Evolutionary conservation across 306 rosid species (phyloP).

Genomic region (Gynostemma pentaphyllum): DNA sequence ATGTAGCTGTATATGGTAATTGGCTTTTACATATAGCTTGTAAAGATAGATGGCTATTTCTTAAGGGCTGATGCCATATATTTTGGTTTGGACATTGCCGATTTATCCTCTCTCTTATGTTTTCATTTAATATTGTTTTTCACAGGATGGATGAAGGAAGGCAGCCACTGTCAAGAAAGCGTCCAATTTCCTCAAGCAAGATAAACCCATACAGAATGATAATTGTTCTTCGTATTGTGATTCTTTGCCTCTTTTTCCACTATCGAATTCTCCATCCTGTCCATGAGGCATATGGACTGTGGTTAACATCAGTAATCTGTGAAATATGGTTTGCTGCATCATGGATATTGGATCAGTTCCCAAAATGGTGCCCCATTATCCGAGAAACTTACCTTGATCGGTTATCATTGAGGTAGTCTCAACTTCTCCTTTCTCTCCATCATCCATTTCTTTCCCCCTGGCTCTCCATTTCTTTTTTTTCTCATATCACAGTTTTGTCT

Average conservation of each 20-base stretch:
- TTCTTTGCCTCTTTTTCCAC: slow-evolving; percentile 75
- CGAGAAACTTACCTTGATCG: slow-evolving; percentile 95
- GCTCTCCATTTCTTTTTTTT: too few species aligned
- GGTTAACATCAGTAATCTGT: slow-evolving; percentile 87
- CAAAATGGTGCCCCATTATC: slow-evolving; percentile 73
- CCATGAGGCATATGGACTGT: slow-evolving; percentile 56
- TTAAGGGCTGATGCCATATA: background rate
- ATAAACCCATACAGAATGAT: slow-evolving; percentile 78
- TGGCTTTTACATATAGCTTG: too few species aligned
- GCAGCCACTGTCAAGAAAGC: slow-evolving; percentile 78
- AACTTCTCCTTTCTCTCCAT: background rate
- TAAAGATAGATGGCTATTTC: background rate
- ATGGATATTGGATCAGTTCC: slow-evolving; percentile 91
- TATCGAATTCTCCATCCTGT: slow-evolving; percentile 89
- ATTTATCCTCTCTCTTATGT: background rate
- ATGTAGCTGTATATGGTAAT: background rate
- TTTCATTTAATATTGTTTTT: slow-evolving; percentile 8
- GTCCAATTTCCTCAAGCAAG: slow-evolving; percentile 80
- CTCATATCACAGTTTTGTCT: slow-evolving; percentile 7
- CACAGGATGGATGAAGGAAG: slow-evolving; percentile 95
- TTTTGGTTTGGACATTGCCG: background rate
- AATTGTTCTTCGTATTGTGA: slow-evolving; percentile 52
- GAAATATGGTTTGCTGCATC: slow-evolving; percentile 93
- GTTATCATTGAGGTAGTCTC: slow-evolving; percentile 51
- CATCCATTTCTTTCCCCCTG: background rate